Base-by-base conservation (phyloP, 2,329 filamentous ascomycete genomes). In the Beauveria australis region DNA sequence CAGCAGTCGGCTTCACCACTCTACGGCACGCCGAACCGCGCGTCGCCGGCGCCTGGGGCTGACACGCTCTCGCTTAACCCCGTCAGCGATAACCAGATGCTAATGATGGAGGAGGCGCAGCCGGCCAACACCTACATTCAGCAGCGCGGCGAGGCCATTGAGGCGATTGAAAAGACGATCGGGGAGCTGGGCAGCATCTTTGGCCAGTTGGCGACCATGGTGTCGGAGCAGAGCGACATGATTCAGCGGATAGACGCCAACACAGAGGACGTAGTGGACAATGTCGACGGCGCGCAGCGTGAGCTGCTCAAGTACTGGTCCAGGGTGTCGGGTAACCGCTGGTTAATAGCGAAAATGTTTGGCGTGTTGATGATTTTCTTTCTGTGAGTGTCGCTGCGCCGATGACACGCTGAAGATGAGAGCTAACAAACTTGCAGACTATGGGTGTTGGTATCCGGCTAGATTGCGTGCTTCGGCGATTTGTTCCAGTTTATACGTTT, bases 271-370 rank as follows among this genome's bases (percentile, higher is more conserved):
- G 91, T 99, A 6, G 93, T 99, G 59, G 93, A 97, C 70, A 99
- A 99, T 68, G 93, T 99, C n/a, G 86, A 96, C 70, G 94, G 94
- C 19, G 94, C 94, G 6, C 94, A 99, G 72, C 83, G 92, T 64
- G 93, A 99, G 75, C 73, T 99, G 70, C 85, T 99, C 76, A 97
- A 97, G 74, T 99, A 97, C 76, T 99, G 94, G 93, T 89, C 86
- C 30, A 83, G 92, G 46, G 92, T 97, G 30, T 94, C 91, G 61
- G 91, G 92, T 64, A 99, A 99, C 77, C 83, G 94, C 65, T 97
- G 93, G 94, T 78, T 99, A 65, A 87, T 97, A 67, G 92, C 92
- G 48, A 90, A 89, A 72, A 87, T 87, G 84, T 77, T 77, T 73
- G 75, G 93, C 63, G 91, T 97, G 54, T 76, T 97, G 67, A 97